Conservation (phyloP, 805 yeast species). For the Starmerella potacharoeniae region DNA sequence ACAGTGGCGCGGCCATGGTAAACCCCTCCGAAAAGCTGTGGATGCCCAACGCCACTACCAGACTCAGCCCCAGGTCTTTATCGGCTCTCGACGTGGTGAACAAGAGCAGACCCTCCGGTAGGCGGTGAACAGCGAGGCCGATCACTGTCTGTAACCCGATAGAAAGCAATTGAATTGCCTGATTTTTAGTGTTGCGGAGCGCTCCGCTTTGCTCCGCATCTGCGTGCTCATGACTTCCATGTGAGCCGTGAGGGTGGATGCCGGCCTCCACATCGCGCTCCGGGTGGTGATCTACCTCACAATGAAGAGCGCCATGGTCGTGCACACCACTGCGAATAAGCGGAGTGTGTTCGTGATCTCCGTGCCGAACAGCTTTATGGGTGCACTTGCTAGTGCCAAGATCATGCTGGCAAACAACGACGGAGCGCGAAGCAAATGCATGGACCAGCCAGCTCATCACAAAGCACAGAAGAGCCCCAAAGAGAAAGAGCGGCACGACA, state of each 20-base stretch:
- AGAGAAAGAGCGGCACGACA: constrained; percentile 38
- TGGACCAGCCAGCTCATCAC: constrained; percentile 57
- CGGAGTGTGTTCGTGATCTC: constrained; percentile 9
- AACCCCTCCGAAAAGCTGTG: constrained; percentile 94
- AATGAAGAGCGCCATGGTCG: constrained; percentile 10
- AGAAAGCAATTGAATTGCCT: constrained; percentile 63
- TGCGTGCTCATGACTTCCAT: not conserved
- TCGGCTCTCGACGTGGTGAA: constrained; percentile 64
- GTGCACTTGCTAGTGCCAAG: constrained; percentile 2
- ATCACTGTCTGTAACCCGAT: constrained; percentile 85
- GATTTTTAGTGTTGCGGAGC: constrained; percentile 30
- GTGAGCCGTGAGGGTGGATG: not conserved
- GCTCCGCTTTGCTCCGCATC: constrained; percentile 20
- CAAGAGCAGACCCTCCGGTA: constrained; percentile 91
- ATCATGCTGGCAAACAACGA: constrained; percentile 16
- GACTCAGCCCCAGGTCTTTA: constrained; percentile 59
- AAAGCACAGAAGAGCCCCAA: constrained; percentile 54
- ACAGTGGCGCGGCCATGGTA: constrained; percentile 82
- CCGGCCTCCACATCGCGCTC: not conserved
- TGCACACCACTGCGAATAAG: constrained; percentile 3
- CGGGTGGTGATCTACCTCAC: not conserved
- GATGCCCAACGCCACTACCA: constrained; percentile 71
- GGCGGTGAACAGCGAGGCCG: constrained; percentile 78
- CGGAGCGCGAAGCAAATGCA: constrained; percentile 43
- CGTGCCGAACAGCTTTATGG: not conserved